These are phyloP conservation scores for Hypomontagnella submonticulosa DNA, from an alignment of 495 filamentous ascomycete genomes.

Conservation along the genomic window DNA sequence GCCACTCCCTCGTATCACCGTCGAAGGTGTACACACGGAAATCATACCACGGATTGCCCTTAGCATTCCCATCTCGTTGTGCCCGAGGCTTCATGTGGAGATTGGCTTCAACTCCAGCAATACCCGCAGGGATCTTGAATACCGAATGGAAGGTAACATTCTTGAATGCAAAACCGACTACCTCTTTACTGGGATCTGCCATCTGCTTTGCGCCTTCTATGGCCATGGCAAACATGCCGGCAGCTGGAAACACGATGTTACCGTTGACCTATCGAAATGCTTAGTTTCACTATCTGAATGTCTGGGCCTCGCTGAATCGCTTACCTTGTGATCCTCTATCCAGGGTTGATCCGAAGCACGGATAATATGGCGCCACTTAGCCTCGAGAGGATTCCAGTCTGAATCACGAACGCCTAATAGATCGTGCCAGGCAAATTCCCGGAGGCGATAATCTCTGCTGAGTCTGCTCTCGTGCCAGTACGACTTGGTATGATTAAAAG, in stretches of 20 bases:
- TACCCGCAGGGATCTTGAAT: too few relatives aligned
- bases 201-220: slow-evolving; percentile 48
- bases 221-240: slow-evolving; percentile 51
- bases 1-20: too few relatives aligned
- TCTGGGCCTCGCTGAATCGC: not conserved
- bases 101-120: too few relatives aligned
- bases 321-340: slow-evolving; percentile 56
- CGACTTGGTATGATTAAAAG: slow-evolving; percentile 53
- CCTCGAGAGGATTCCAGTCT: slow-evolving; percentile 52
- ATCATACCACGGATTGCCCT: too few relatives aligned
- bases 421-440: slow-evolving; percentile 53
- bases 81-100: too few relatives aligned
- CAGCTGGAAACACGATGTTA: slow-evolving; percentile 44
- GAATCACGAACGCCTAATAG: slow-evolving; percentile 54
- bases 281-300: too few relatives aligned
- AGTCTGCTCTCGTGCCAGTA: slow-evolving; percentile 57
- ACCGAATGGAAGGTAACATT: not conserved
- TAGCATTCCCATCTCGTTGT: too few relatives aligned
- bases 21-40: too few relatives aligned
- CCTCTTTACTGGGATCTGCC: slow-evolving; percentile 2
- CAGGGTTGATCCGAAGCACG: slow-evolving; percentile 55
- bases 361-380: slow-evolving; percentile 56
- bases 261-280: slow-evolving; percentile 6
- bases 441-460: slow-evolving; percentile 53
- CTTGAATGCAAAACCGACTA: not conserved